Base-by-base conservation (phyloP, 2,329 filamentous ascomycete genomes). In the Alternaria sp. region DNA sequence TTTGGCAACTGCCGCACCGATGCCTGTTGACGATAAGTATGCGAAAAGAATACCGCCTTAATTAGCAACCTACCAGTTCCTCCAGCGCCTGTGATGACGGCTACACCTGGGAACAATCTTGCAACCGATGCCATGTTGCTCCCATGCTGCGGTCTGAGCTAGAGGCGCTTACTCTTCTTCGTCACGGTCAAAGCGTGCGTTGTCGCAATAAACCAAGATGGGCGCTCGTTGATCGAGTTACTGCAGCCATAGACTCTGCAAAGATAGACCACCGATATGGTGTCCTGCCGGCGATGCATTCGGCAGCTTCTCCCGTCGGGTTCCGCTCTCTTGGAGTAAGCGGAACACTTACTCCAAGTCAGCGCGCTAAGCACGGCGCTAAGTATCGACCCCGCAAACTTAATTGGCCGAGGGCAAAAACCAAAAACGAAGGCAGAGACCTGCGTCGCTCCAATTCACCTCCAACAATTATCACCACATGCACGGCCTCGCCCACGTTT, bases 1-100 rank as follows among this genome's bases (percentile, higher is more conserved):
- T 56, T 73, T 80, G 9, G 72, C 82, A 2, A 84, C 80, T 1
- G 84, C 84, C 2, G 81, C 82, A 3, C 85, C 85, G 59, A 87
- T 87, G 31, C 85, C 85, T 85, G 36, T 28, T 59, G 24, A 26
- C 17, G 13, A 26, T 49, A 17, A 45, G n/a, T 33, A 61, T 36
- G 33, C 17, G n/a, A 28, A 37, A 23, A 33, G 11, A 34, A 26
- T 10, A 39, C 7, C 1, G 14, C 41, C 7, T 29, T 28, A 14
- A 17, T 23, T n/a, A 14, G 5, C 9, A 26, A 62, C 62, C 11
- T 59, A 72, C 74, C 75, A 33, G 72, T 74, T 49, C 73, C 73
- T 49, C 72, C 74, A 36, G 75, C 73, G 21, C 75, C 74, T 5
- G 75, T 77, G 11, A 77, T 57, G 2, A 77, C 56, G 36, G 73